Conservation (phyloP, 2,329 filamentous ascomycete species). For the Claviceps purpurea region DNA sequence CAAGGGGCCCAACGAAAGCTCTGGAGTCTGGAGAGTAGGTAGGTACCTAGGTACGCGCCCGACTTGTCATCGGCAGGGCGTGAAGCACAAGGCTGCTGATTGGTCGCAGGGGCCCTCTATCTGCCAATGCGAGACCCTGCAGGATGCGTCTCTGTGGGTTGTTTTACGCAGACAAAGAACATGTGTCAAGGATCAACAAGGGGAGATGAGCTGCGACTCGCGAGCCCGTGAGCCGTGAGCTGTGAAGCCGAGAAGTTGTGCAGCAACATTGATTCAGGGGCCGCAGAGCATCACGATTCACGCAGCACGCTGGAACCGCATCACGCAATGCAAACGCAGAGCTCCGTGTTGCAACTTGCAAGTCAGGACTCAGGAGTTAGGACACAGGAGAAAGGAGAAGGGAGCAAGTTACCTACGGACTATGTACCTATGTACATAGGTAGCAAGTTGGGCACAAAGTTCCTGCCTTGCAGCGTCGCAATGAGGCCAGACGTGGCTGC, state of each 20-base stretch:
- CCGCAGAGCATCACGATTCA: not conserved
- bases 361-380: too few relatives aligned
- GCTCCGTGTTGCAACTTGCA: too few relatives aligned
- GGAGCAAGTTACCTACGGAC: too few relatives aligned
- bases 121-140: constrained; percentile 5
- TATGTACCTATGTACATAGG: too few relatives aligned
- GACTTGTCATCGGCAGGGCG: not conserved
- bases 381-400: too few relatives aligned
- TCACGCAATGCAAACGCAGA: not conserved
- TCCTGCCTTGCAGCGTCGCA: not conserved
- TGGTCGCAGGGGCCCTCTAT: not conserved
- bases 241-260: not conserved
- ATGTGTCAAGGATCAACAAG: not conserved
- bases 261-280: not conserved
- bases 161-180: not conserved
- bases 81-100: constrained; percentile 1
- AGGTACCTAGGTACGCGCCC: not conserved
- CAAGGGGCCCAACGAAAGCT: not conserved
- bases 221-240: not conserved
- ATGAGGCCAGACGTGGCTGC: not conserved
- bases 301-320: not conserved
- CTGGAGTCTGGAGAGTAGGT: not conserved
- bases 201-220: constrained; percentile 2
- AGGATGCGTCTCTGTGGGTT: not conserved
- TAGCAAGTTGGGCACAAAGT: not conserved